Conservation (phyloP, 495 filamentous ascomycete species). For the Penicillium macrosclerotiorum region DNA sequence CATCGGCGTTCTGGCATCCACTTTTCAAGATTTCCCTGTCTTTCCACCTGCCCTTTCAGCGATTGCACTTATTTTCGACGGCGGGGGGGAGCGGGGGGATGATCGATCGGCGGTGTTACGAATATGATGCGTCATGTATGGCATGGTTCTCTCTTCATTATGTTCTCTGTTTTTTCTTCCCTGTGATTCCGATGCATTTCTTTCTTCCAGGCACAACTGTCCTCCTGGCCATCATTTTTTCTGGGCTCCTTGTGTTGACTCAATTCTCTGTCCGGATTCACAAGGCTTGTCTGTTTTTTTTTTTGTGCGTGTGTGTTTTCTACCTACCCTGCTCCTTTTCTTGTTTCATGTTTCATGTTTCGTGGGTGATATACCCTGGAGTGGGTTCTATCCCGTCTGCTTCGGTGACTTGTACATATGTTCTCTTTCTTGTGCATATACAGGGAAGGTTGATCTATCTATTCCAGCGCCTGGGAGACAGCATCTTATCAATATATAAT, state of each 20-base stretch:
- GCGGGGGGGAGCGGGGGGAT: too few relatives aligned
- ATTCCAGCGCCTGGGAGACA: not conserved
- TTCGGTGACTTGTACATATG: conserved; percentile 28
- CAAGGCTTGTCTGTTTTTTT: not conserved
- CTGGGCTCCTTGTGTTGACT: conserved; percentile 2
- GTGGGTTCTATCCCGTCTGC: conserved; percentile 4
- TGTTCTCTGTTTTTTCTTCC: conserved; percentile 14
- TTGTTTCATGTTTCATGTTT: conserved; percentile 5
- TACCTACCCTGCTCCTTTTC: not conserved
- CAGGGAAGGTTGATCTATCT: conserved; percentile 1
- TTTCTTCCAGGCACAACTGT: not conserved
- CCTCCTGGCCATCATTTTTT: not conserved
- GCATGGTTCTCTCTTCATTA: conserved; percentile 25
- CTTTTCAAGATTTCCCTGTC: conserved; percentile 8
- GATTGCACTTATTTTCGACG: conserved; percentile 17
- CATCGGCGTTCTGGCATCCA: conserved; percentile 26
- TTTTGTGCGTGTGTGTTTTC: conserved; percentile 2
- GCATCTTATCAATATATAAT: not conserved
- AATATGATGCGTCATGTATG: conserved; percentile 30
- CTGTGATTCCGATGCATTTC: conserved; percentile 6
- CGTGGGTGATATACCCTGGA: conserved; percentile 17
- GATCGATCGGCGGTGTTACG: conserved; percentile 26
- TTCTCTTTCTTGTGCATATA: conserved; percentile 23
- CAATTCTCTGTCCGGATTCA: conserved; percentile 1
- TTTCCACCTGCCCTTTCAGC: conserved; percentile 21